Evolutionary conservation across 2,329 filamentous ascomycete species (phyloP).

Genomic region (Fusarium albosuccineum): DNA sequence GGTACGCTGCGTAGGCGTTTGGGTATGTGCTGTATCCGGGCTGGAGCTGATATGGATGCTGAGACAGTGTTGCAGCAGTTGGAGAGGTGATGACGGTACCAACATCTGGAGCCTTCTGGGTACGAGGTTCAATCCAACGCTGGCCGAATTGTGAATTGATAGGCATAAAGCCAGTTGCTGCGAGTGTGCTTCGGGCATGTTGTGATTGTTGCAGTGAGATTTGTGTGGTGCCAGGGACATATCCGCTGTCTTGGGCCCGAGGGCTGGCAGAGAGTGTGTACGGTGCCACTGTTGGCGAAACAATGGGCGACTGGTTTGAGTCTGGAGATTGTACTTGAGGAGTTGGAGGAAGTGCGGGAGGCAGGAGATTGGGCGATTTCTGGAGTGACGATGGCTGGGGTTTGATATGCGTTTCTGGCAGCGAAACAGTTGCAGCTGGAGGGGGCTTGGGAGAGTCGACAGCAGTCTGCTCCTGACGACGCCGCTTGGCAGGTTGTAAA

Average conservation of each 20-base stretch:
- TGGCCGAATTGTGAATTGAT: conserved; percentile 17
- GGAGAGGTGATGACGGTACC: not conserved
- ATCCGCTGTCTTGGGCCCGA: not conserved
- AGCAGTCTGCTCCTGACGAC: not conserved
- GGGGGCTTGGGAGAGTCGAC: not conserved
- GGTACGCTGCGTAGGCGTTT: not conserved
- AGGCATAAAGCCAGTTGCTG: conserved; percentile 5
- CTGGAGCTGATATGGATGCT: not conserved
- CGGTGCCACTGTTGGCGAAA: not conserved
- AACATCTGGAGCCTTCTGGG: not conserved
- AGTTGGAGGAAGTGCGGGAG: not conserved
- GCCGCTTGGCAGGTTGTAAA: conserved; percentile 6
- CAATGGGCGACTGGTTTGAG: not conserved
- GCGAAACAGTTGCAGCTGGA: not conserved
- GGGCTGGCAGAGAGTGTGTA: not conserved
- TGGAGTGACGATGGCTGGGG: not conserved
- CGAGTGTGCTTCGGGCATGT: not conserved
- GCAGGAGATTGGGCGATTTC: not conserved
- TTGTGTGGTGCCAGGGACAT: not conserved
- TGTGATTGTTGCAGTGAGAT: conserved; percentile 5
- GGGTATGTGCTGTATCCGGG: not conserved
- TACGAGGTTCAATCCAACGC: not conserved
- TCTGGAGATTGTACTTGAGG: not conserved
- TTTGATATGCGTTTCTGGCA: not conserved
- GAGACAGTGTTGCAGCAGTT: not conserved